phyloP scores from a whole-genome alignment of 306 rosid species.

The Castanospermum australe region DNA sequence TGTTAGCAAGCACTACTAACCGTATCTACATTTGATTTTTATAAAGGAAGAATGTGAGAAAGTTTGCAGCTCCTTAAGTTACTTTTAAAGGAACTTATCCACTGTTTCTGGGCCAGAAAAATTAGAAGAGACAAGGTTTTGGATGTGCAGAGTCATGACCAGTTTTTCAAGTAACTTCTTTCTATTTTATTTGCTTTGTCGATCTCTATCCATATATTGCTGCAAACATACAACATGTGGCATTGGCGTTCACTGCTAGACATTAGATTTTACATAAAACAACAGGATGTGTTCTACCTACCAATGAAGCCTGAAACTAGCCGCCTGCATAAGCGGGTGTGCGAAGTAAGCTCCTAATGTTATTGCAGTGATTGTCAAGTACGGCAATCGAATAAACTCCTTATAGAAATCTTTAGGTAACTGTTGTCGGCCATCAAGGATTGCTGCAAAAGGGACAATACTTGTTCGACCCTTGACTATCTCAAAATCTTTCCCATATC shows the following conservation, averaged over 20 bases:
- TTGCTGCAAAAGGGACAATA: conserved; percentile 84
- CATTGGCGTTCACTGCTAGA: background rate
- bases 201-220: conserved; percentile 1
- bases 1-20: background rate
- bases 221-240: background rate
- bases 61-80: background rate
- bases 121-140: background rate
- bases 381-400: conserved; percentile 86
- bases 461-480: conserved; percentile 71
- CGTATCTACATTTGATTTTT: background rate
- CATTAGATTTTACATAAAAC: background rate
- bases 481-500: conserved; percentile 71
- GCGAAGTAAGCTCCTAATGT: conserved; percentile 89
- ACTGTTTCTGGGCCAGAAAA: background rate
- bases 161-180: background rate
- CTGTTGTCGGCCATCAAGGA: conserved; percentile 83
- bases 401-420: conserved; percentile 81
- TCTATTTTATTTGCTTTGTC: conserved; percentile 2
- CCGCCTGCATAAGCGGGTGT: conserved; percentile 88
- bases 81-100: background rate
- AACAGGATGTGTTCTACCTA: conserved; percentile 25
- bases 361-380: conserved; percentile 66
- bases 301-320: conserved; percentile 89
- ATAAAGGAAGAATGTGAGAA: background rate
- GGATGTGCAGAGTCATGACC: background rate